These are phyloP conservation scores for Penicillium samsonianum DNA, from an alignment of 495 filamentous ascomycete species.

Conservation along the genomic window DNA sequence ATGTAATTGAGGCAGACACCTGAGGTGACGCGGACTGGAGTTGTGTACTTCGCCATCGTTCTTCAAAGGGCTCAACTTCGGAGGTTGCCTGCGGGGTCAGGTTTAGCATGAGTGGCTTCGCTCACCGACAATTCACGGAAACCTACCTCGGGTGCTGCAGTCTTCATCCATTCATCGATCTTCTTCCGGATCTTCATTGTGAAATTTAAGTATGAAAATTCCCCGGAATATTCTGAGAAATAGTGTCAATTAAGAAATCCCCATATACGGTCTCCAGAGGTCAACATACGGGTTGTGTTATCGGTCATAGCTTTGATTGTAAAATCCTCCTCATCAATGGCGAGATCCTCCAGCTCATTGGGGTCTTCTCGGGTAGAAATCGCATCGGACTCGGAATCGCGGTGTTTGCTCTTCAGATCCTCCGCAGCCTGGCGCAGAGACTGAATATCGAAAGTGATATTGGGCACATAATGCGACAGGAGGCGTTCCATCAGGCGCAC, in stretches of 20 bases:
- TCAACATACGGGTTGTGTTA: constrained; percentile 47
- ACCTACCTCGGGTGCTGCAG: constrained; percentile 44
- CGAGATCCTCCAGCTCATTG: constrained; percentile 46
- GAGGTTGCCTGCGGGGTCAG: constrained; percentile 33
- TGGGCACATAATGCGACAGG: constrained; percentile 44
- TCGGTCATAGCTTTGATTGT: constrained; percentile 49
- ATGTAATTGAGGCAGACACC: constrained; percentile 44
- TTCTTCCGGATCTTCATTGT: constrained; percentile 52
- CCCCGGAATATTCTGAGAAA: constrained; percentile 51
- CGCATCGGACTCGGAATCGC: constrained; percentile 39
- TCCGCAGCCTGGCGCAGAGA: constrained; percentile 45
- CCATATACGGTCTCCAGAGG: not conserved
- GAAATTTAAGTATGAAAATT: constrained; percentile 55
- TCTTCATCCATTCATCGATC: constrained; percentile 53
- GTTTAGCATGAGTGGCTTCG: constrained; percentile 13
- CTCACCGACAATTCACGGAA: not conserved
- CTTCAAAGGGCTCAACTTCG: constrained; percentile 48
- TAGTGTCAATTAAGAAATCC: not conserved
- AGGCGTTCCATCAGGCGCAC: constrained; percentile 49
- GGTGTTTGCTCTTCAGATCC: constrained; percentile 41
- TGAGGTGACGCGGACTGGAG: constrained; percentile 47
- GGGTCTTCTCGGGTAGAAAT: constrained; percentile 36
- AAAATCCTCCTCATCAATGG: constrained; percentile 49
- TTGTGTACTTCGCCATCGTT: constrained; percentile 52
- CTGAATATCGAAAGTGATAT: constrained; percentile 46